These are phyloP conservation scores for Xylariales sp. DNA, from an alignment of 2,329 filamentous ascomycete genomes.

Conservation along the genomic window DNA sequence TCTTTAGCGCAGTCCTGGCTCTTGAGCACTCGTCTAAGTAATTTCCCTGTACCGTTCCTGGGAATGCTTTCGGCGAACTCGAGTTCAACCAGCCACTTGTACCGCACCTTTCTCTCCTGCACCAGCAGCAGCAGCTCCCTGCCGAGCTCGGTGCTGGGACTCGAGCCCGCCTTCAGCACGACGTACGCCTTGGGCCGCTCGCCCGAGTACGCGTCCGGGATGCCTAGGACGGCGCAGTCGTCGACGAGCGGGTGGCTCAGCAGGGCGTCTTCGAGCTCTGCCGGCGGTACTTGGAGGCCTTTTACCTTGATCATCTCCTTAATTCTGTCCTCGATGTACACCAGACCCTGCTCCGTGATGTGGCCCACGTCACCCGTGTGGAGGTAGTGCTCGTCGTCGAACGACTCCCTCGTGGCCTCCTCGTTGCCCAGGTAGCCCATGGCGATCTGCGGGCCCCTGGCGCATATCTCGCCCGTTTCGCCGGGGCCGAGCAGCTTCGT, in stretches of 20 bases:
- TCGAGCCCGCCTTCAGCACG: slow-evolving; percentile 31
- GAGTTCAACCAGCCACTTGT: slow-evolving; percentile 44
- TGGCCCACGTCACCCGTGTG: slow-evolving; percentile 52
- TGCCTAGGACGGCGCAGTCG: slow-evolving; percentile 58
- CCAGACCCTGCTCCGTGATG: slow-evolving; percentile 48
- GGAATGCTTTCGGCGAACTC: slow-evolving; percentile 47
- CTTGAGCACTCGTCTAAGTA: slow-evolving; percentile 44
- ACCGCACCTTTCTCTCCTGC: slow-evolving; percentile 43
- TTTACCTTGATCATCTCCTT: slow-evolving; percentile 48
- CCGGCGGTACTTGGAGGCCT: slow-evolving; percentile 25
- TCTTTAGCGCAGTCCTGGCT: background rate
- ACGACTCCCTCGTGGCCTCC: slow-evolving; percentile 13
- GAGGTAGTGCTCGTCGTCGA: slow-evolving; percentile 6
- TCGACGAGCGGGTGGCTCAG: slow-evolving; percentile 35
- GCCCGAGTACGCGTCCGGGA: slow-evolving; percentile 43
- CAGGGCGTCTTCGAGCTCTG: slow-evolving; percentile 25
- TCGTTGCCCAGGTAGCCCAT: slow-evolving; percentile 39
- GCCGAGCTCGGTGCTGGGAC: background rate
- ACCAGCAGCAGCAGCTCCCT: slow-evolving; percentile 41
- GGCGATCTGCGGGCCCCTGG: slow-evolving; percentile 38
- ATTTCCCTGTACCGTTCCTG: slow-evolving; percentile 55
- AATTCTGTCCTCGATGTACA: slow-evolving; percentile 55
- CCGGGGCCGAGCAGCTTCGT: slow-evolving; percentile 26
- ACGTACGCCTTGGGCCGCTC: slow-evolving; percentile 59
- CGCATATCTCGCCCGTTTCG: slow-evolving; percentile 44